Evolutionary conservation across 2,329 filamentous ascomycete genomes (phyloP).

Genomic region (Aspergillus ibericus): DNA sequence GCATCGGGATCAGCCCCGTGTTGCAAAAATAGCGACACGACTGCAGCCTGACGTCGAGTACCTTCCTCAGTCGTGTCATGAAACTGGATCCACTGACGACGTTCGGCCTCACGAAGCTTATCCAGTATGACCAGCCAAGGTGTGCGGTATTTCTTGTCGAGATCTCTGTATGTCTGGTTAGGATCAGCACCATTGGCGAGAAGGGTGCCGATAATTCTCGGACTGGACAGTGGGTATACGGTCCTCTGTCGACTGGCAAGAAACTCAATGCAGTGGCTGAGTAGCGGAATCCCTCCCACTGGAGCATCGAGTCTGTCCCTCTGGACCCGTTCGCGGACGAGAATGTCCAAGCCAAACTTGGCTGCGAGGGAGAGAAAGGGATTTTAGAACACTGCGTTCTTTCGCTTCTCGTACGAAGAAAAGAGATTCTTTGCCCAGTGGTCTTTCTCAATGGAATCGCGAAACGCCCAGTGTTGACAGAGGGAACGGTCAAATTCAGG

Average conservation of each 20-base stretch:
- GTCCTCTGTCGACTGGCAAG: not conserved
- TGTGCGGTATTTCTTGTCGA: not conserved
- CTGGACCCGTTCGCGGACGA: not conserved
- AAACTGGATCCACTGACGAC: not conserved
- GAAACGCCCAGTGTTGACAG: not conserved
- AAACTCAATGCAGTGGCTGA: not conserved
- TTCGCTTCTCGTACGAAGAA: not conserved
- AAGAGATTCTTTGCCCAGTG: not conserved
- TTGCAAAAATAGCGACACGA: not conserved
- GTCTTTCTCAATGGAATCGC: not conserved
- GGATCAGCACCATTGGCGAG: not conserved
- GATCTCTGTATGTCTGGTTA: not conserved
- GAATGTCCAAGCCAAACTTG: not conserved
- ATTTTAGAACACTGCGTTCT: not conserved
- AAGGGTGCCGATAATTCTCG: not conserved
- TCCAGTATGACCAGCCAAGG: not conserved
- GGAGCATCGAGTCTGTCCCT: not conserved
- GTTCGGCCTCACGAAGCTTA: not conserved
- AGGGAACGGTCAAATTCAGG: not conserved
- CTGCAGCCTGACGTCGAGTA: not conserved
- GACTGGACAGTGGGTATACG: not conserved
- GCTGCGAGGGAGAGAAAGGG: not conserved
- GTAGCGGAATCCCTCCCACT: not conserved
- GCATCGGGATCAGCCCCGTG: not conserved
- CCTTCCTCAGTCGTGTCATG: not conserved